Conservation (phyloP, 1,284 basidiomycete genomes). For the Ceratobasidium papillatum region DNA sequence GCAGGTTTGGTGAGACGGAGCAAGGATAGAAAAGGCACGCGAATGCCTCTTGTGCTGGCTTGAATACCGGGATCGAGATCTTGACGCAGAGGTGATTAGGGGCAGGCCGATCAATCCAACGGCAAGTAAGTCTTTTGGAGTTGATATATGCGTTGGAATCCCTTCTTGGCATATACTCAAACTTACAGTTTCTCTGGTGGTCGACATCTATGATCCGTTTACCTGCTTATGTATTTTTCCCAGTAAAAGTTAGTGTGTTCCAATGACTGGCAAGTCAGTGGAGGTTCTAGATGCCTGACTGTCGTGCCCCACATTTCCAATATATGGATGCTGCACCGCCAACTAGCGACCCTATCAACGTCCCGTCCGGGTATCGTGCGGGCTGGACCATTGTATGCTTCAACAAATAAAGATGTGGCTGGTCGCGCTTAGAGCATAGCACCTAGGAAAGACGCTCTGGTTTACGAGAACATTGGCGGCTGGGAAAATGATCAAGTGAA, state of each 20-base stretch:
- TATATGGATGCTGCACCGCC: neutral
- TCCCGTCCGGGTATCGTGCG: neutral
- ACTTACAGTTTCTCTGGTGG: neutral
- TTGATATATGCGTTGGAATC: neutral
- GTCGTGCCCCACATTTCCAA: neutral
- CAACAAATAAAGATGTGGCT: no score
- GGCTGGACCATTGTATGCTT: neutral
- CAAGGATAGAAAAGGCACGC: no score
- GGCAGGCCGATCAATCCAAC: neutral
- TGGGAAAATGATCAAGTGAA: no score
- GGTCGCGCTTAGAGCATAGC: no score
- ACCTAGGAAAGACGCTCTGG: no score
- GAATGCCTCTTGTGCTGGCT: neutral
- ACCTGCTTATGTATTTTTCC: no score
- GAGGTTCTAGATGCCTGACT: neutral
- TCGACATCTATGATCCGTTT: neutral
- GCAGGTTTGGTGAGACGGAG: neutral
- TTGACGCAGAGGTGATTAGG: neutral
- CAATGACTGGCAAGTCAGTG: neutral
- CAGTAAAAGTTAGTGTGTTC: no score
- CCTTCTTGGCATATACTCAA: neutral
- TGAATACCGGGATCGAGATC: neutral
- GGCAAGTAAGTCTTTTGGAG: neutral
- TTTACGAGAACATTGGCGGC: no score
- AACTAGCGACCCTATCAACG: neutral